These are phyloP conservation scores for Podila epicladia DNA, from an alignment of 192 early-diverging fungal species.

Conservation along the genomic window DNA sequence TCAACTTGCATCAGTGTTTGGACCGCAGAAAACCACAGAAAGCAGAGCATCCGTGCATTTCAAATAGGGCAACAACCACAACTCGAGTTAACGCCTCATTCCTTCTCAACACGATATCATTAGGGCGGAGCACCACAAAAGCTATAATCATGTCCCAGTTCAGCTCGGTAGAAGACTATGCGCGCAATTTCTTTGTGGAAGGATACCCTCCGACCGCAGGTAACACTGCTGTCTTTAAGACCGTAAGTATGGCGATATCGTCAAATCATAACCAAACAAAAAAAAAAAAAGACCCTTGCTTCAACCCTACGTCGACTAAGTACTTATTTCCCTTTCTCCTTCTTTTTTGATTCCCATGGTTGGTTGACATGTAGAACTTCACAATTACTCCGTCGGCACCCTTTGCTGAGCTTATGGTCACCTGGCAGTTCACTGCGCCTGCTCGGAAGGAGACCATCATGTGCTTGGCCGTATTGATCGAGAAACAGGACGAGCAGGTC, in stretches of 20 bases:
- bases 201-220: background rate
- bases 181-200: background rate
- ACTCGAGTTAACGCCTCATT: background rate
- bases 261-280: no score
- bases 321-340: no score
- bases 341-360: background rate
- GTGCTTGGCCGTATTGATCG: constrained; percentile 31
- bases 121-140: background rate
- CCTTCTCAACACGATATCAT: background rate
- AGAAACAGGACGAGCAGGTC: constrained; percentile 20
- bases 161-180: background rate
- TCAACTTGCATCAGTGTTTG: no score
- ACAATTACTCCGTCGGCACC: constrained; percentile 24
- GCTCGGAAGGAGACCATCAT: constrained; percentile 16
- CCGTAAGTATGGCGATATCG: no score
- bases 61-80: no score
- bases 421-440: constrained; percentile 13
- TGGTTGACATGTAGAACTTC: constrained; percentile 12
- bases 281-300: no score
- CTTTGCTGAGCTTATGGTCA: constrained; percentile 39
- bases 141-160: background rate
- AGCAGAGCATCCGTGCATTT: no score
- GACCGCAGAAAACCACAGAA: no score
- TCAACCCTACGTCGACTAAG: no score
- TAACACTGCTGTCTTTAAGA: no score